Evolutionary conservation across 2,329 filamentous ascomycete genomes (phyloP).

Genomic region (Curvularia eragrostidis): DNA sequence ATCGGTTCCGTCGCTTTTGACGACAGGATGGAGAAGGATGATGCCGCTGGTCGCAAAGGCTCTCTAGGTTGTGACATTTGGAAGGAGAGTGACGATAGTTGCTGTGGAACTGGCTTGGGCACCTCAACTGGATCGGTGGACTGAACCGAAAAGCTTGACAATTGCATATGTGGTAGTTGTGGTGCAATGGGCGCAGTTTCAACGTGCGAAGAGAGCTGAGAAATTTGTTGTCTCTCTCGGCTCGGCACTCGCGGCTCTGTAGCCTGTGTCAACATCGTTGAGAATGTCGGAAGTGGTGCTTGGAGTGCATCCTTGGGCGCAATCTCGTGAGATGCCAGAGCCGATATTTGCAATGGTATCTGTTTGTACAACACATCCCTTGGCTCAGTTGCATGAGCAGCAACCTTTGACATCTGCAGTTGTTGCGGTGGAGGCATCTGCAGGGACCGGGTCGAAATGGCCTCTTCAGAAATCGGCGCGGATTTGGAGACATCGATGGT

Average conservation of each 20-base stretch:
- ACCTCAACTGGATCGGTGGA: slow-evolving; percentile 34
- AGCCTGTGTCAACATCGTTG: slow-evolving; percentile 30
- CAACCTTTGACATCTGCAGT: slow-evolving; percentile 20
- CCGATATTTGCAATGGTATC: slow-evolving; percentile 35
- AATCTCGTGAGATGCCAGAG: slow-evolving; percentile 36
- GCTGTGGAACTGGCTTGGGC: slow-evolving; percentile 17
- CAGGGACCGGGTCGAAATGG: not conserved
- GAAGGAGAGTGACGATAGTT: slow-evolving; percentile 31
- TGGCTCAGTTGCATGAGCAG: slow-evolving; percentile 25
- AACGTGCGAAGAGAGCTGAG: slow-evolving; percentile 22
- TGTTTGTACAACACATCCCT: slow-evolving; percentile 17
- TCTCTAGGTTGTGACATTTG: slow-evolving; percentile 36
- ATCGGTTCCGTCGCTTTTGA: slow-evolving; percentile 31
- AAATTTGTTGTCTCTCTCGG: slow-evolving; percentile 21
- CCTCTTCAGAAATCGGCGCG: slow-evolving; percentile 6
- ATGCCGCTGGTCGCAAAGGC: slow-evolving; percentile 17
- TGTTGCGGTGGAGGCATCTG: not conserved
- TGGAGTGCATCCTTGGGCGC: slow-evolving; percentile 31
- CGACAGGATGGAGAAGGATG: slow-evolving; percentile 28
- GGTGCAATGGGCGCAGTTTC: slow-evolving; percentile 27
- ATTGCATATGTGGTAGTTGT: slow-evolving; percentile 21
- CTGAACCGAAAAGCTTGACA: slow-evolving; percentile 32
- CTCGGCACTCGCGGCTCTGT: slow-evolving; percentile 22
- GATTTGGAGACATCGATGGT: slow-evolving; percentile 1
- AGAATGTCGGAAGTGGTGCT: slow-evolving; percentile 28